Evolutionary conservation across 2,329 filamentous ascomycete species (phyloP), one percentile per base, ranked within the genome.

Genomic region (Colletotrichum caudatum): DNA sequence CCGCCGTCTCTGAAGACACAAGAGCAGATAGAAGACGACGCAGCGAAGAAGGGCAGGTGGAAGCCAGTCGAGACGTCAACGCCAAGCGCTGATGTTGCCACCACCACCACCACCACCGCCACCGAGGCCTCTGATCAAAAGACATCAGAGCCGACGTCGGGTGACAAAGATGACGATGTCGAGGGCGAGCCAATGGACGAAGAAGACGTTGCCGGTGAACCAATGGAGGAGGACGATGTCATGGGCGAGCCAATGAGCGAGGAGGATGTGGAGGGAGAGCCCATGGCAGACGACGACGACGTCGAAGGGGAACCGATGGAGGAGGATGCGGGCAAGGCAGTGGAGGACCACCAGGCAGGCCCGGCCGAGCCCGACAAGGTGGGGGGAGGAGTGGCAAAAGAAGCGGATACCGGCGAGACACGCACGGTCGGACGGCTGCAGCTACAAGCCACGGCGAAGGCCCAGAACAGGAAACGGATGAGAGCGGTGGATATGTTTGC

Each of bases 401-500:
- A 74, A 65, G 76, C 78, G 59, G 62, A 48, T 41, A 60, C 35
- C 46, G 57, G 39, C 58, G 53, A 41, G 29, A 54, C 63, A 33
- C 73, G 57, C 23, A 44, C 71, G 1, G 60, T 58, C 37, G 74
- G 64, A 54, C 41, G 66, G 48, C 74, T 78, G 71, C 75, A 77
- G 61, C 67, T 77, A 75, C 63, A 74, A 50, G 67, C 76, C 18
- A 76, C 76, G 50, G 74, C 74, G 50, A 69, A 73, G 66, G 76
- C 76, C 58, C 81, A 80, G 69, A 77, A 84, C 74, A 84, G 88
- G 76, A 92, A 88, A 78, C 87, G 92, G 73, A 92, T 93, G 80
- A 90, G 90, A 75, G 93, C 93, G 5, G 92, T 93, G 75, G 93
- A 96, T 78, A 95, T 96, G 93, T 97, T 96, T 88, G 93, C 92